Evolutionary conservation across 2,329 filamentous ascomycete genomes (phyloP), one percentile per base, ranked within the genome.

Genomic region (Zarea fungicola): DNA sequence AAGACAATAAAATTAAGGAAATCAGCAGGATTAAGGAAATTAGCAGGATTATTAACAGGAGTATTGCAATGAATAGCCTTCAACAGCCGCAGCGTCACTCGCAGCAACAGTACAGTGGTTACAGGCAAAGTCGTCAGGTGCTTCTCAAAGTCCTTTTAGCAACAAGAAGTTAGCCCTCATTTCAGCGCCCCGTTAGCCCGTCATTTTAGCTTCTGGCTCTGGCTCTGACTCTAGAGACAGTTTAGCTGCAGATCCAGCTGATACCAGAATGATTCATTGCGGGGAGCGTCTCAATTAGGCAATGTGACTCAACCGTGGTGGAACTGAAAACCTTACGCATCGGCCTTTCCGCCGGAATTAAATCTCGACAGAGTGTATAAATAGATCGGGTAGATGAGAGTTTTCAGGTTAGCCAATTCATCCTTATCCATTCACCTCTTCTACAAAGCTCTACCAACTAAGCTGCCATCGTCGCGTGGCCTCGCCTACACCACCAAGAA

Each of bases 231-330:
- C n/a, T n/a, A n/a, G n/a, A 16, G n/a, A 16, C 18, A 25, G 34
- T 29, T 34, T 16, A 29, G 42, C 42, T 45, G 31, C n/a, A 26
- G 23, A 36, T 18, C 23, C 18, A 16, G 16, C 23, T 31, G 34
- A 35, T 36, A 16, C 6, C 31, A 37, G 23, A 42, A 49, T 49
- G 46, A 49, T 22, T 49, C 46, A 49, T 14, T 42, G 39, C 18
- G 39, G 46, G 42, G 13, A n/a, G 25, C 21, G 22, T 42, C 46
- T 31, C 32, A 11, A 49, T 42, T 43, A 49, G 46, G 46, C 31
- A 29, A 37, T 49, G 32, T 49, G 46, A 49, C 22, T 49, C 46
- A 49, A 43, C 31, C 35, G 19, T 13, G 5, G 10, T 9, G 6
- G 8, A 16, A 18, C 3, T 6, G 14, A 25, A 36, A 31, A 4